Evolutionary conservation across 139 green algal genomes (phyloP).

Genomic region (Micromonas commoda): DNA sequence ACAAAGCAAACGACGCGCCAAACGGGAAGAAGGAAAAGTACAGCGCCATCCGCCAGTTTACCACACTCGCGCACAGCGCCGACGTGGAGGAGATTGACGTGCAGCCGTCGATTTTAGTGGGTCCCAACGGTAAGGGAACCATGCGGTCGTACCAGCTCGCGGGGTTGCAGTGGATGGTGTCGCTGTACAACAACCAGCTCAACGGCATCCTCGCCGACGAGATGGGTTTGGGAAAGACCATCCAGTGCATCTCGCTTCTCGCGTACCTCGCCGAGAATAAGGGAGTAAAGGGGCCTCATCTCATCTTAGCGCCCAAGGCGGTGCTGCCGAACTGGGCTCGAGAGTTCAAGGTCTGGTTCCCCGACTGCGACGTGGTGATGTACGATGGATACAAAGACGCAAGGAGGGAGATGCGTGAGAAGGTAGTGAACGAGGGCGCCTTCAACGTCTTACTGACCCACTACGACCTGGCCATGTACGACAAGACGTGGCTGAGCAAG

Average conservation of each 20-base stretch:
- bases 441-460: conserved; percentile 99
- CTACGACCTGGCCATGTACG: conserved; percentile 91
- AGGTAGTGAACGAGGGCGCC: conserved; percentile 91
- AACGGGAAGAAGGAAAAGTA: too few species aligned
- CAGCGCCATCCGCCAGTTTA: too few species aligned
- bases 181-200: conserved; percentile 75
- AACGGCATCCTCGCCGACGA: conserved; percentile 94
- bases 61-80: neutral
- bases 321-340: conserved; percentile 99
- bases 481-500: conserved; percentile 85
- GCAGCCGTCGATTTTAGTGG: too few species aligned
- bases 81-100: neutral
- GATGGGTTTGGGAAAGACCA: conserved; percentile 94
- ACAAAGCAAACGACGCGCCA: too few species aligned
- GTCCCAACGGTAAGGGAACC: too few species aligned
- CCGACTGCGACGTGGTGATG: conserved; percentile 96
- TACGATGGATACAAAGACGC: conserved; percentile 78
- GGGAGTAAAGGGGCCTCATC: conserved; percentile 87
- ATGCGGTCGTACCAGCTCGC: conserved; percentile 94
- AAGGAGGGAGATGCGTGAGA: conserved; percentile 71
- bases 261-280: conserved; percentile 79
- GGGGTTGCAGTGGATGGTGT: conserved; percentile 93
- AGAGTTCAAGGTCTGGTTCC: conserved; percentile 99
- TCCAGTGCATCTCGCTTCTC: conserved; percentile 87
- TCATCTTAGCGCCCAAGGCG: conserved; percentile 80